Percentiles rank a stretch among this genome's conserved stretches.
These are phyloP conservation scores for Fomes fomentarius DNA, from an alignment of 1,284 basidiomycete species.

Conservation along the genomic window DNA sequence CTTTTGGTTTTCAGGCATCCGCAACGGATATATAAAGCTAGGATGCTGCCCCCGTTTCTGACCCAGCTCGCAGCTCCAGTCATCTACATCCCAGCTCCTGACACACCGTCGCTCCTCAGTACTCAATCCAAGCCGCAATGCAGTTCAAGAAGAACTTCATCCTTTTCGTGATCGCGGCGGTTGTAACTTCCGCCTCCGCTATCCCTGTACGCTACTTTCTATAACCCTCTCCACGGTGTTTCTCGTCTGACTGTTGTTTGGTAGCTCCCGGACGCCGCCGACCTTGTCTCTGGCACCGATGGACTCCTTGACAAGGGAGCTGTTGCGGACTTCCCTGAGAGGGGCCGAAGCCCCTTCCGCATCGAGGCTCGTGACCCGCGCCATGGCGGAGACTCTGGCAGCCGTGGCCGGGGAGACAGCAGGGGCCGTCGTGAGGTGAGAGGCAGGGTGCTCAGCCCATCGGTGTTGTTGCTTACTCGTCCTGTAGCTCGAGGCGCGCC, in stretches of 20 bases:
- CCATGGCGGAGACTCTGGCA: slow-evolving; percentile 21
- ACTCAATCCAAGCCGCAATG: slow-evolving; percentile 21
- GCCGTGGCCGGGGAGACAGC: slow-evolving; percentile 17
- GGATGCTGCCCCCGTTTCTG: too few relatives aligned
- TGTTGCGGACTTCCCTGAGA: slow-evolving; percentile 15
- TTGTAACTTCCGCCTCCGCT: slow-evolving; percentile 33
- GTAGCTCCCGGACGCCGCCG: slow-evolving; percentile 15
- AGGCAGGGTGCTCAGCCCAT: too few relatives aligned
- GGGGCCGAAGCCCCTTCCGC: slow-evolving; percentile 19
- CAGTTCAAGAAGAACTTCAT: slow-evolving; percentile 41
- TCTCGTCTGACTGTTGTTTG: not conserved
- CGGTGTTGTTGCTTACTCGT: too few relatives aligned
- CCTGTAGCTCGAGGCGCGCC: not conserved
- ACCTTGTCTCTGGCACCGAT: slow-evolving; percentile 19
- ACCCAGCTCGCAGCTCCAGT: not conserved
- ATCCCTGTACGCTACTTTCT: slow-evolving; percentile 40
- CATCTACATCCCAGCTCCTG: not conserved
- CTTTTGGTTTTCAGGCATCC: too few relatives aligned
- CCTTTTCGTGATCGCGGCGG: slow-evolving; percentile 37
- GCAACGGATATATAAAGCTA: too few relatives aligned
- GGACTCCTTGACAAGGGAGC: slow-evolving; percentile 21
- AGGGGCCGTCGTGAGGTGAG: slow-evolving; percentile 3
- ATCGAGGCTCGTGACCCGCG: slow-evolving; percentile 18
- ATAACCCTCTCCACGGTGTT: too few relatives aligned
- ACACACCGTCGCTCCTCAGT: not conserved